Base-by-base conservation (phyloP, 2,329 filamentous ascomycete species). In the Mollisiaceae sp. region DNA sequence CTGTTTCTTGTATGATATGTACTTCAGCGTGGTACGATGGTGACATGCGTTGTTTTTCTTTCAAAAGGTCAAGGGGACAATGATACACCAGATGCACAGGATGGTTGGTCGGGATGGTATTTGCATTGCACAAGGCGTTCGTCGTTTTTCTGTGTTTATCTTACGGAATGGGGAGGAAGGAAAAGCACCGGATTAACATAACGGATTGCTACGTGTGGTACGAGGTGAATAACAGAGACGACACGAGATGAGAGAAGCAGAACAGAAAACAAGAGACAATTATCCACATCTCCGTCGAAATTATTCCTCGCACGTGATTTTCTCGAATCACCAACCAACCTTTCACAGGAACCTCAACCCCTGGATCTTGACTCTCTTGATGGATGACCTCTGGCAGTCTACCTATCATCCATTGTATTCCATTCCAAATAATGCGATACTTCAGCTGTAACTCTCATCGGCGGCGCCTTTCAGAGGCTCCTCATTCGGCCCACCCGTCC, bases 111-210 rank as follows among this genome's bases (percentile, higher is more conserved):
- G 24, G 50, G 50, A 54, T 32, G 22, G 50, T 12, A 18, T n/a
- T 62, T 64, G 66, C 66, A 68, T 68, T 68, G 66, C 66, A 62
- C 41, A 20, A 58, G 66, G 66, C 63, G 66, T 64, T 68, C n/a
- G 36, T 41, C 41, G 36, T 56, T 58, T 50, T 38, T 11, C n/a
- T n/a, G n/a, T n/a, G 35, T 63, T 59, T 63, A 41, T 24, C 32
- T 59, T 58, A 36, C n/a, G 27, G 27, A 32, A 15, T 54, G 24
- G 24, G 50, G 15, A 35, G 24, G 27, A 3, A 12, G 50, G 24
- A 32, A 50, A 18, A 54, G 50, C 50, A 32, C 50, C 50, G 12
- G 45, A 18, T 47, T 12, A 41, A 50, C 58, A 59, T 32, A 32
- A 32, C 47, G 18, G 38, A 54, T 50, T 20, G 22, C 27, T 65